Conservation (phyloP, 2,329 filamentous ascomycete genomes). For the Colletotrichum kahawae region DNA sequence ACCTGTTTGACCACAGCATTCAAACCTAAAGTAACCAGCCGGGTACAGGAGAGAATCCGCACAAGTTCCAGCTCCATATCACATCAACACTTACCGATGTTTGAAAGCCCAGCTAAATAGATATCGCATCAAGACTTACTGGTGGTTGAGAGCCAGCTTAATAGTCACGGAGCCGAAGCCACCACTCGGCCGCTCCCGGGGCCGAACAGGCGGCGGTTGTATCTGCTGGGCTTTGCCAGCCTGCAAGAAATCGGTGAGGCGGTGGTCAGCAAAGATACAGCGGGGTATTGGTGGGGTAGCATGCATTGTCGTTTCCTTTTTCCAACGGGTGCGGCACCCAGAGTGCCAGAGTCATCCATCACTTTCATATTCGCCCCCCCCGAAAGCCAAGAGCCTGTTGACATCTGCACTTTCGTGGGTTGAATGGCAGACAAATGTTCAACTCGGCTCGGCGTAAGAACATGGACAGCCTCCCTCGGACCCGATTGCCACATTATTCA, state of each 20-base stretch:
- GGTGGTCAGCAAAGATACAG: neutral
- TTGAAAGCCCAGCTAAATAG: neutral
- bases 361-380: neutral
- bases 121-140: neutral
- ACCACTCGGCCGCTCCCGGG: neutral
- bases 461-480: neutral
- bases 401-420: neutral
- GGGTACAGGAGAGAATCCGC: neutral
- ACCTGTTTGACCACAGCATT: neutral
- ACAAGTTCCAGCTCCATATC: neutral
- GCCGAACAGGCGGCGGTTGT: neutral
- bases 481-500: neutral
- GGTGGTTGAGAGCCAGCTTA: neutral
- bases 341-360: neutral
- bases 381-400: neutral
- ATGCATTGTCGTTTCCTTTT: neutral
- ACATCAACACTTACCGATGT: neutral
- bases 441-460: neutral
- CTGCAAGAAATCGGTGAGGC: neutral
- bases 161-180: neutral
- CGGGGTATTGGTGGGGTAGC: neutral
- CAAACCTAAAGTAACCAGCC: neutral
- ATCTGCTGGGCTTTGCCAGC: neutral
- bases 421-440: neutral
- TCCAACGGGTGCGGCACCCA: neutral